A percentile compares a stretch with the other conserved stretches of the same genome.
Evolutionary conservation across 352 stramenopile species (phyloP).

Genomic region (Phytophthora brassicae): DNA sequence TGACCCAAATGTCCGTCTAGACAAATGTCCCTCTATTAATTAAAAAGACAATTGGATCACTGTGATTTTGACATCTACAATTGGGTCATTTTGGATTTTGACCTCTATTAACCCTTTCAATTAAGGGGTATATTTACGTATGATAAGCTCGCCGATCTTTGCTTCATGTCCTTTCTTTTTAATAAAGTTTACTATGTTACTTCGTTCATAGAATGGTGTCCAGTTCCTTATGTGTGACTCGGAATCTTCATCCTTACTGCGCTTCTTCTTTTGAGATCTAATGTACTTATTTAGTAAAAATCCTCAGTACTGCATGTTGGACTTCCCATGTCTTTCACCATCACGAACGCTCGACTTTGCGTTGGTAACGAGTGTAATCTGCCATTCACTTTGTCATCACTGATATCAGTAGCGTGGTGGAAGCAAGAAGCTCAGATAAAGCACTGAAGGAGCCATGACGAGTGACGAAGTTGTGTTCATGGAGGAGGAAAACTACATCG

Average conservation of each 20-base stretch:
- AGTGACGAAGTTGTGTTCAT: conserved; percentile 21
- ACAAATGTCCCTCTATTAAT: too few species aligned
- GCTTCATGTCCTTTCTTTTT: not conserved
- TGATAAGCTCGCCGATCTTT: not conserved
- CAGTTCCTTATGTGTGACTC: not conserved
- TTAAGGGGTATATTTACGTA: not conserved
- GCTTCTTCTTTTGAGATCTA: not conserved
- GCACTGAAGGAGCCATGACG: not conserved
- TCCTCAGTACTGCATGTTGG: too few species aligned
- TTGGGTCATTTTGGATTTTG: too few species aligned
- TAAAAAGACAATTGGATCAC: too few species aligned
- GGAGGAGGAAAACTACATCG: conserved; percentile 20
- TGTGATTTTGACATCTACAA: too few species aligned
- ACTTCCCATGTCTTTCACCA: conserved; percentile 21
- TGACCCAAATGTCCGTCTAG: not conserved
- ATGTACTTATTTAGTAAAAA: too few species aligned
- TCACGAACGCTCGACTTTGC: conserved; percentile 11
- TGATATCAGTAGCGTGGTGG: conserved; percentile 6
- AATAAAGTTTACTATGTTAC: not conserved
- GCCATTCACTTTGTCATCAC: conserved; percentile 8
- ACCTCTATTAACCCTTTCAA: too few species aligned
- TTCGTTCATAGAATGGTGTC: not conserved
- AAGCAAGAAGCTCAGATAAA: conserved; percentile 14
- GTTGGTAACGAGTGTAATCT: conserved; percentile 19
- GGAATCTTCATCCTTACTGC: not conserved